Conservation (phyloP, 208 protist species). For the Wallacemonas collosoma region DNA sequence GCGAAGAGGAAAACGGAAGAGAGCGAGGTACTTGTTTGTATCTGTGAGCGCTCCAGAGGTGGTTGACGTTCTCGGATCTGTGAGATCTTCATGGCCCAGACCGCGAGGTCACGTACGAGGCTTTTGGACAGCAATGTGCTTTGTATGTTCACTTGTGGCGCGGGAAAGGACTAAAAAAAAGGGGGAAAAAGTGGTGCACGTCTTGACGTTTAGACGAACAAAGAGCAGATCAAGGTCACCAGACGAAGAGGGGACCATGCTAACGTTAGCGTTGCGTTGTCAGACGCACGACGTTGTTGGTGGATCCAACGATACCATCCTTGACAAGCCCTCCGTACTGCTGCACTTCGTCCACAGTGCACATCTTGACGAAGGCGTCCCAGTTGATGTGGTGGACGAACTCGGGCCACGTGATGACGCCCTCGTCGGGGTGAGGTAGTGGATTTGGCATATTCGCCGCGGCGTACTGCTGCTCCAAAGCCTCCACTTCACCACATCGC, state of each 20-base stretch:
- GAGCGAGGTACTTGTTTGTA: too few relatives aligned
- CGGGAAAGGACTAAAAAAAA: neutral
- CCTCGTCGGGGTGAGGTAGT: slow-evolving; percentile 64
- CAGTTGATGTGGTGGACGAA: slow-evolving; percentile 77
- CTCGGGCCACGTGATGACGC: slow-evolving; percentile 68
- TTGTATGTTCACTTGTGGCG: too few relatives aligned
- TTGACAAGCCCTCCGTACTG: slow-evolving; percentile 38
- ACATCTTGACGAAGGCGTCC: slow-evolving; percentile 69
- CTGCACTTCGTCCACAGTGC: slow-evolving; percentile 52
- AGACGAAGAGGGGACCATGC: too few relatives aligned
- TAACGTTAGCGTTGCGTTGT: neutral
- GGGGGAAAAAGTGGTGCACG: neutral
- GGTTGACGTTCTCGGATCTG: too few relatives aligned
- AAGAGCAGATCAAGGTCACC: too few relatives aligned
- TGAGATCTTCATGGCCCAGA: too few relatives aligned
- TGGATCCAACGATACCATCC: slow-evolving; percentile 33
- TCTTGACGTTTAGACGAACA: too few relatives aligned
- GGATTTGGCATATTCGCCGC: slow-evolving; percentile 45
- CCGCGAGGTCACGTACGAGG: too few relatives aligned
- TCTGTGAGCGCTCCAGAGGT: too few relatives aligned
- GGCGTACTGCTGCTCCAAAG: slow-evolving; percentile 38
- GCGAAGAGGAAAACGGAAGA: too few relatives aligned
- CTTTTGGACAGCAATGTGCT: too few relatives aligned
- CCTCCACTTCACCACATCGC: slow-evolving; percentile 64
- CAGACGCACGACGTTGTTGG: slow-evolving; percentile 56